Percentiles rank a stretch among this genome's conserved stretches.
phyloP scores from a whole-genome alignment of 225 moss, liverwort and hornwort genomes.

The Sphagnum tenellum region DNA sequence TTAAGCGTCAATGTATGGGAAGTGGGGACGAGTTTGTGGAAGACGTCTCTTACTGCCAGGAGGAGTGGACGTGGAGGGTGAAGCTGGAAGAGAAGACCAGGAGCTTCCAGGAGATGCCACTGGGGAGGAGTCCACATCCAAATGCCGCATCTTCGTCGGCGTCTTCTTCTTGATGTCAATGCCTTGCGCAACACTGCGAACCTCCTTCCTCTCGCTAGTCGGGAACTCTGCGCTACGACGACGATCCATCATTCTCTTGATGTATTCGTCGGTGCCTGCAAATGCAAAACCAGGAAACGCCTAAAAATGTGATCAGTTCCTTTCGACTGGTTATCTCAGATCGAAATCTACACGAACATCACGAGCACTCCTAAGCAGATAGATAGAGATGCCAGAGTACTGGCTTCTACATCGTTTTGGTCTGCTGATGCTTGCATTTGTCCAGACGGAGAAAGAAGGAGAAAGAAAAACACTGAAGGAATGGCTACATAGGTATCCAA shows the following conservation, averaged over 20 bases:
- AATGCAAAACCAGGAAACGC: no score
- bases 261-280: slow-evolving; percentile 32
- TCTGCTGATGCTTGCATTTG: no score
- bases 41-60: neutral
- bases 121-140: slow-evolving; percentile 34
- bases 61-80: slow-evolving; percentile 39
- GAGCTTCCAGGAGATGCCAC: slow-evolving; percentile 33
- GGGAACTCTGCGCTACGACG: slow-evolving; percentile 52
- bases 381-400: neutral
- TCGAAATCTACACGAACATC: neutral
- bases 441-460: no score
- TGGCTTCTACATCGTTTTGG: neutral
- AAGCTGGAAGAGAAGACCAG: slow-evolving; percentile 38
- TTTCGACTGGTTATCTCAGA: neutral
- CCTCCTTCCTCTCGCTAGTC: slow-evolving; percentile 20
- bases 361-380: neutral
- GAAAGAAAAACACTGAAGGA: neutral
- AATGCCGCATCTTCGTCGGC: slow-evolving; percentile 38
- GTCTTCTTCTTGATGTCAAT: slow-evolving; percentile 37
- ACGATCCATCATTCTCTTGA: slow-evolving; percentile 46
- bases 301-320: neutral
- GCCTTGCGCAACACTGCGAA: slow-evolving; percentile 48
- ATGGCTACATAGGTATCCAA: slow-evolving; percentile 18
- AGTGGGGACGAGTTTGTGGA: neutral
- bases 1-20: neutral